Conservation (phyloP, 805 yeast genomes). For the Candida koratica region DNA sequence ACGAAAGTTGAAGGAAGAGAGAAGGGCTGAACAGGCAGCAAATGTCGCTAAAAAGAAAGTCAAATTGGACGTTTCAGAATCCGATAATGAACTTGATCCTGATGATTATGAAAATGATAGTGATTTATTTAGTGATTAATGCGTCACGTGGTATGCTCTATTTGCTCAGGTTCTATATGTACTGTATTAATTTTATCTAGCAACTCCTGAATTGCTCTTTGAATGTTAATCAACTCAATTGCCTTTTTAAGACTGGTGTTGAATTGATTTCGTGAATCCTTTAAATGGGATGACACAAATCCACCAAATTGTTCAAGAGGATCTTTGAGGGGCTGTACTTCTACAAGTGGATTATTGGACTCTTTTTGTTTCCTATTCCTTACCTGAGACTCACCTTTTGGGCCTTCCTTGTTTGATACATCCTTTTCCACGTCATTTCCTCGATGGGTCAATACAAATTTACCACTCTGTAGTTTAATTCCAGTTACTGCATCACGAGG, state of each 20-base stretch:
- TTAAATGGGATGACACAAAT: slow-evolving; percentile 2
- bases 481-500: background rate
- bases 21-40: slow-evolving; percentile 74
- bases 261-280: background rate
- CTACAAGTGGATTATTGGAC: background rate
- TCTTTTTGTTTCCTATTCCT: background rate
- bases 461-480: background rate
- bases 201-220: background rate
- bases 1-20: slow-evolving; percentile 58
- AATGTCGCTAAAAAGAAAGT: slow-evolving; percentile 69
- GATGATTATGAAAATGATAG: slow-evolving; percentile 50
- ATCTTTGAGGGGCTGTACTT: slow-evolving; percentile 1
- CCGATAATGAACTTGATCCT: slow-evolving; percentile 37
- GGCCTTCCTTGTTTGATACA: background rate
- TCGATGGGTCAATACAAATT: slow-evolving; percentile 1
- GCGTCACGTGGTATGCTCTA: no score
- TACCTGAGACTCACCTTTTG: background rate
- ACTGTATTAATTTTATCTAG: background rate
- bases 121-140: slow-evolving; percentile 40
- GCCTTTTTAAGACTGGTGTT: background rate
- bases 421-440: background rate
- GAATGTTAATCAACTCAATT: slow-evolving; percentile 1
- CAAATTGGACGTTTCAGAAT: slow-evolving; percentile 50
- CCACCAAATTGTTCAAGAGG: slow-evolving; percentile 7
- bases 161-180: no score